Percentiles rank a stretch among this genome's conserved stretches.
phyloP scores from a whole-genome alignment of 306 rosid genomes.

The Ammopiptanthus mongolicus region DNA sequence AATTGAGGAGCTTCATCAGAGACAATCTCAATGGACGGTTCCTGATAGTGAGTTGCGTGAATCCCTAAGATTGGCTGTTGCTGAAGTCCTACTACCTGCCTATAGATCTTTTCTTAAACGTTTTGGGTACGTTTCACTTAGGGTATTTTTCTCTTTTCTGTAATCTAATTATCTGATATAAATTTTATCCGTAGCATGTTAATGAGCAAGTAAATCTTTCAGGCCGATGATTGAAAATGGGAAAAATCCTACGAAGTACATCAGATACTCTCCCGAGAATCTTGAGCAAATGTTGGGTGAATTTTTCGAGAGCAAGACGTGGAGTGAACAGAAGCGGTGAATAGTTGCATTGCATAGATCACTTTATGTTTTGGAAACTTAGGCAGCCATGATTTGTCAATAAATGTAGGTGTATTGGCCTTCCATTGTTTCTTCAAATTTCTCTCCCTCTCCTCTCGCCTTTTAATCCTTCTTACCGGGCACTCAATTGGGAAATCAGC shows the following conservation, averaged over 20 bases:
- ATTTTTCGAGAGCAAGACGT: conserved; percentile 85
- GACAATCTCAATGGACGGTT: conserved; percentile 97
- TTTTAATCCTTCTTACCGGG: neutral
- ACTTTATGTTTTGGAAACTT: neutral
- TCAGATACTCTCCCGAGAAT: conserved; percentile 56
- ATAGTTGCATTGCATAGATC: conserved; percentile 8
- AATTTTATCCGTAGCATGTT: neutral
- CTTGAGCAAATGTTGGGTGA: conserved; percentile 82
- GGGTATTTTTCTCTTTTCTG: neutral
- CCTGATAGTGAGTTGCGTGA: conserved; percentile 96
- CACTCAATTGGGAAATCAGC: neutral
- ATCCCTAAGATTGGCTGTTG: conserved; percentile 89
- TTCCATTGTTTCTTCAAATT: neutral
- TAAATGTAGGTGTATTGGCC: neutral
- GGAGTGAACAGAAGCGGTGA: conserved; percentile 82
- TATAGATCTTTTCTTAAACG: conserved; percentile 89
- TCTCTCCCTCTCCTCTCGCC: neutral
- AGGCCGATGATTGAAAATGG: conserved; percentile 93
- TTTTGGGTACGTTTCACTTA: conserved; percentile 48
- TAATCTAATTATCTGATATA: neutral
- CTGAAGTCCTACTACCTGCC: conserved; percentile 94
- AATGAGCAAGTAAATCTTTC: conserved; percentile 11
- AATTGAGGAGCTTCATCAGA: conserved; percentile 83
- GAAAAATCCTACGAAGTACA: conserved; percentile 73
- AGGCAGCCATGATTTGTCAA: neutral